These are phyloP conservation scores for Xanthoceras sorbifolium DNA, from an alignment of 345 rosid species.

Conservation along the genomic window DNA sequence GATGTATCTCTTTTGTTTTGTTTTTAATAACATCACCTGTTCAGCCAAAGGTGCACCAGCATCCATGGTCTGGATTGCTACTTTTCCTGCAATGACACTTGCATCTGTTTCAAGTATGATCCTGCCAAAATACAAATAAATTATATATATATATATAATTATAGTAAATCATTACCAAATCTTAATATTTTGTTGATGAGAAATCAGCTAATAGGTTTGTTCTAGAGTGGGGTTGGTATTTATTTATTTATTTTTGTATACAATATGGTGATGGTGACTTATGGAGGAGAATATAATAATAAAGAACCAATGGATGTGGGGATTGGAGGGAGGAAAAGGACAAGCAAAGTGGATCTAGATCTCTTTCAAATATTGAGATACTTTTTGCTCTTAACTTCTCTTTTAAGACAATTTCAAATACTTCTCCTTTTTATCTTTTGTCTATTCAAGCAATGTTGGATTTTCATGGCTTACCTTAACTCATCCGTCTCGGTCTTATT, in stretches of 20 bases:
- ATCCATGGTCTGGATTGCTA: constrained; percentile 76
- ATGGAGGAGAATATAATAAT: not conserved
- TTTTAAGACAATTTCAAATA: no score
- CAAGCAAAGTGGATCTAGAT: not conserved
- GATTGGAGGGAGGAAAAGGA: not conserved
- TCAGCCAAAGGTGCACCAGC: constrained; percentile 77
- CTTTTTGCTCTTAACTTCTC: not conserved
- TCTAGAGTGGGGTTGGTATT: not conserved
- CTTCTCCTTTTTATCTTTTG: no score
- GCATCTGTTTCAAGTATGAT: constrained; percentile 87
- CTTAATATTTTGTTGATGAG: not conserved
- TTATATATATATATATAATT: not conserved
- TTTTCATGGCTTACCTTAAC: no score
- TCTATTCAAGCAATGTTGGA: no score
- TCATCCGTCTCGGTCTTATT: no score
- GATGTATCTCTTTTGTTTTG: not conserved
- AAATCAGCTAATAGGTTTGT: constrained; percentile 1
- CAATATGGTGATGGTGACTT: not conserved
- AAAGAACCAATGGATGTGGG: not conserved
- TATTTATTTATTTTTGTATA: not conserved
- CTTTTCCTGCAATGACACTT: constrained; percentile 79
- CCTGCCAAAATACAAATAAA: constrained; percentile 38
- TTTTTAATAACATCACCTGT: constrained; percentile 67
- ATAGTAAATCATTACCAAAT: not conserved
- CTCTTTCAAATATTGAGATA: not conserved